Conservation (phyloP, 192 early-diverging fungal species). For the Funneliformis mosseae region DNA sequence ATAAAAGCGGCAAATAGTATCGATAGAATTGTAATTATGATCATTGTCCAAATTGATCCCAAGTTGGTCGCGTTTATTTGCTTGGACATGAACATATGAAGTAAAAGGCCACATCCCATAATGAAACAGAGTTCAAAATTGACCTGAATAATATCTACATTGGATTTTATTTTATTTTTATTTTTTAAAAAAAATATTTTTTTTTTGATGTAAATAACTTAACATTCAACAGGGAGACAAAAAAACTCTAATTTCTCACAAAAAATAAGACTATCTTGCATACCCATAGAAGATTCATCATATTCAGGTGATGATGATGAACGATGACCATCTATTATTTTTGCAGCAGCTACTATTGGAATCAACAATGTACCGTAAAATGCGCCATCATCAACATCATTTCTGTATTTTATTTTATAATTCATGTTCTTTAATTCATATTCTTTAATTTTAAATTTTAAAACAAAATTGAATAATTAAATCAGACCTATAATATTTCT, state of each 20-base stretch:
- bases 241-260: not conserved
- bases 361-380: conserved; percentile 54
- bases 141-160: conserved; percentile 35
- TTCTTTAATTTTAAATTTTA: not conserved
- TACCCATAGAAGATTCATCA: conserved; percentile 43
- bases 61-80: not conserved
- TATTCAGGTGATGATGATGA: conserved; percentile 35
- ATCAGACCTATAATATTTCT: conserved; percentile 31
- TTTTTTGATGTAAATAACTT: too few relatives aligned
- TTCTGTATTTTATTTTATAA: conserved; percentile 39
- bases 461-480: not conserved
- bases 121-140: conserved; percentile 43
- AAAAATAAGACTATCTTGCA: conserved; percentile 8
- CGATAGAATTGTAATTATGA: conserved; percentile 3
- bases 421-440: not conserved
- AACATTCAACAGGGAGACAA: too few relatives aligned
- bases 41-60: not conserved
- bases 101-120: conserved; percentile 35
- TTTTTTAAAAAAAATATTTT: not conserved
- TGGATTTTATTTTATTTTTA: not conserved
- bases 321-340: conserved; percentile 48
- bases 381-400: conserved; percentile 58
- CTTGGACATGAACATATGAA: conserved; percentile 34
- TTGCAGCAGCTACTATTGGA: conserved; percentile 55
- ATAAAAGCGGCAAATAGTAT: not conserved